Base-by-base conservation (phyloP, 352 stramenopile species). In the Paralagenidium karlingii region DNA sequence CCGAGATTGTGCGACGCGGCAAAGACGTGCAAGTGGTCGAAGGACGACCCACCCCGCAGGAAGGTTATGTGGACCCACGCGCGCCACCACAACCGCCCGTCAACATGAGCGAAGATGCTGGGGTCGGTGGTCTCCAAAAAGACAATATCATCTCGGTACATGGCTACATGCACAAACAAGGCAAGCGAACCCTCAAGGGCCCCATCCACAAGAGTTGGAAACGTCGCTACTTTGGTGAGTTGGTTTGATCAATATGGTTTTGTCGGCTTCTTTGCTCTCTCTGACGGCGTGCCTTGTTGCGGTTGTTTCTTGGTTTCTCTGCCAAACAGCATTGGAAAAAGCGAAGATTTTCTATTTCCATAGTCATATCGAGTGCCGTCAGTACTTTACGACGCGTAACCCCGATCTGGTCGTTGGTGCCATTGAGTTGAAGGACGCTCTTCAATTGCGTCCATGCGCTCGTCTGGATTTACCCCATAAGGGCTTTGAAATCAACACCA, bases 271-370 rank as follows among this genome's bases (percentile, higher is more conserved):
- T 16, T 28, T 30, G 0, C 8, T 1, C 24, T 11, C 30, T 25
- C 13, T 5, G 10, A 15, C 32, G 19, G 3, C 10, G 25, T 31
- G 15, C 9, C 24, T 10, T 13, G 1, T 21, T 21, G 1, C 10
- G 28, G 16, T 49, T 1, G 20, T 19, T 38, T 42, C 22, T 47
- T 24, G 18, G 2, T 18, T 2, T 46, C 33, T 38, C 26, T 45
- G 25, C 30, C 11, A n/a, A 28, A 37, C 32, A 58, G 65, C 78
- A 18, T 53, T 91, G 0, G 78, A 91, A 46, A 85, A 81, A 48
- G 68, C 74, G 55, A 88, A 88, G 63, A 86, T 91, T 50, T 91
- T 80, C 60, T 91, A 91, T 54, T 91, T 91, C 57, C 75, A 88
- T 50, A 82, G 60, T 38, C 74, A 91, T 37, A 37, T 86, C 11